phyloP scores from a whole-genome alignment of 2,329 filamentous ascomycete genomes.

The Ceratocystis smalleyi region DNA sequence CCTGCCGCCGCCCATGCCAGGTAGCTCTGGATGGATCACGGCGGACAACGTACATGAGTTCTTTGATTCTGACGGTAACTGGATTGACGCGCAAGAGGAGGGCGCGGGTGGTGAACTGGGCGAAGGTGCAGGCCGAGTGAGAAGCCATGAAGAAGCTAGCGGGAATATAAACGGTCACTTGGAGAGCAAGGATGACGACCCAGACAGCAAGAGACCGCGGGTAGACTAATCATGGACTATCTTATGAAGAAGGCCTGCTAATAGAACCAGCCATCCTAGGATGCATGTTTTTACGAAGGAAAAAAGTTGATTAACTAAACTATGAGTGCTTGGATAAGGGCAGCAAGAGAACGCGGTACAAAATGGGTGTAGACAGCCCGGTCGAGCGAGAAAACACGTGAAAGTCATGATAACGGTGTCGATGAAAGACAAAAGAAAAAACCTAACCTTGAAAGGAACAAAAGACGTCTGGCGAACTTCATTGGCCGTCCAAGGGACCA shows the following conservation, averaged over 20 bases:
- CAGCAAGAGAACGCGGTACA: not conserved
- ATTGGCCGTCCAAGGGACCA: not conserved
- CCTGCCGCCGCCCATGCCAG: conserved; percentile 52
- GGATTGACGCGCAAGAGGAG: conserved; percentile 44
- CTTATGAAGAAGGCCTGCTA: not conserved
- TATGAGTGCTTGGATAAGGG: not conserved
- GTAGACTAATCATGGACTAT: conserved; percentile 26
- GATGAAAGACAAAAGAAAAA: not conserved
- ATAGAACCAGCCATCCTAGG: not conserved
- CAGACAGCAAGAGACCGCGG: conserved; percentile 34
- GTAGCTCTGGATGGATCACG: conserved; percentile 73
- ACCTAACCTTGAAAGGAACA: not conserved
- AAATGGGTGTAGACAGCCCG: not conserved
- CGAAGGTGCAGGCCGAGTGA: conserved; percentile 46
- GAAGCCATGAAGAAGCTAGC: conserved; percentile 38
- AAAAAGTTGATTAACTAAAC: not conserved
- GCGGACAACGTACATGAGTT: conserved; percentile 78
- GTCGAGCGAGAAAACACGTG: not conserved
- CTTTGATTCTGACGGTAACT: conserved; percentile 68
- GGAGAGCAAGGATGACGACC: conserved; percentile 25
- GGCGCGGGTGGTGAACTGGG: conserved; percentile 39
- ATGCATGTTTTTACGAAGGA: not conserved
- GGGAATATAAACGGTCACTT: conserved; percentile 37
- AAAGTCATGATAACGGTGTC: not conserved
- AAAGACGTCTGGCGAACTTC: not conserved